Evolutionary conservation across 1,284 basidiomycete genomes (phyloP).

Genomic region (Fistulinella staudtii): DNA sequence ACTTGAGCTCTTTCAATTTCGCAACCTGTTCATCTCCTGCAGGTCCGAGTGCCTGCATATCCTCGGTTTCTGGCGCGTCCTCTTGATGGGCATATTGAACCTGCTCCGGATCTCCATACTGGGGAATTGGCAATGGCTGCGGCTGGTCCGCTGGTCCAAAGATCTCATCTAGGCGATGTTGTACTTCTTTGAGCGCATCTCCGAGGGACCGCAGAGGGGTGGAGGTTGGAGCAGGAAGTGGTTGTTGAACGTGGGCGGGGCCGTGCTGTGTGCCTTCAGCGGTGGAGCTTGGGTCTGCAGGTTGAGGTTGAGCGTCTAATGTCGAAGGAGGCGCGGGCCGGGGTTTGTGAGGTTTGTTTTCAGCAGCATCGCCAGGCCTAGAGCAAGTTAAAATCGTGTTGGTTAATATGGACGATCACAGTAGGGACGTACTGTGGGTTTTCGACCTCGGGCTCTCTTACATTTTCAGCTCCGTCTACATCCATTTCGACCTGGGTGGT

Average conservation of each 20-base stretch:
- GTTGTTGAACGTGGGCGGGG: conserved; percentile 37
- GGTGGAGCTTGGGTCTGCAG: conserved; percentile 35
- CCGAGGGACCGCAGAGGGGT: conserved; percentile 83
- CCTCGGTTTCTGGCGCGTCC: conserved; percentile 60
- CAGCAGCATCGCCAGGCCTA: conserved; percentile 9
- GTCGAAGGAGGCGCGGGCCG: conserved; percentile 6
- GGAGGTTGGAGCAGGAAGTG: conserved; percentile 34
- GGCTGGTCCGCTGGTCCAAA: conserved; percentile 46
- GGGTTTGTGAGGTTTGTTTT: no score
- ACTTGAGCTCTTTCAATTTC: conserved; percentile 75
- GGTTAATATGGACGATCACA: neutral
- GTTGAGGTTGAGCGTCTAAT: conserved; percentile 14
- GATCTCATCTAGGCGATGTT: conserved; percentile 83
- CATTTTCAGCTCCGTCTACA: conserved; percentile 25
- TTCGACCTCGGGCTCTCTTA: conserved; percentile 13
- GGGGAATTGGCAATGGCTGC: conserved; percentile 15
- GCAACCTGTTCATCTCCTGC: conserved; percentile 81
- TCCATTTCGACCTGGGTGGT: conserved; percentile 15
- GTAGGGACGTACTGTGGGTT: conserved; percentile 31
- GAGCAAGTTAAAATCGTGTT: neutral
- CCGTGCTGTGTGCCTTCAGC: conserved; percentile 46
- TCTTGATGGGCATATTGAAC: conserved; percentile 70
- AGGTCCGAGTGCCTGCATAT: conserved; percentile 89
- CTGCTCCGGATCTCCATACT: conserved; percentile 39
- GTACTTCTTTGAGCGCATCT: conserved; percentile 83